These are phyloP conservation scores for Athelia sp. DNA, from an alignment of 1,284 basidiomycete genomes.

Conservation along the genomic window DNA sequence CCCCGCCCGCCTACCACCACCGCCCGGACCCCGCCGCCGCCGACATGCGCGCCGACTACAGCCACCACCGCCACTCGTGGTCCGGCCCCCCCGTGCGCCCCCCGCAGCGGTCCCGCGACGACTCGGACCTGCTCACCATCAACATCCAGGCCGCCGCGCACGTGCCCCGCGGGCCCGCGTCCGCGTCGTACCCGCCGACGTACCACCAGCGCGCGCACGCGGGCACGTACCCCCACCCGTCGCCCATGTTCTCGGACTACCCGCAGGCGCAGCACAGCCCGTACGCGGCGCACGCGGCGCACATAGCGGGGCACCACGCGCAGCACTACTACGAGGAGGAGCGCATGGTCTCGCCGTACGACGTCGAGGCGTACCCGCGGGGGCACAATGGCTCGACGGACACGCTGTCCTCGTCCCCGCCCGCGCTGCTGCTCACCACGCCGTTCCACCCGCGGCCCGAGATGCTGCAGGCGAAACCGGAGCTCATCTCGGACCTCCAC, in stretches of 20 bases:
- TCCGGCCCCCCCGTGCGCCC: neutral
- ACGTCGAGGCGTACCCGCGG: constrained; percentile 7
- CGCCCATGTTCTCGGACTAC: neutral
- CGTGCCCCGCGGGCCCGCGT: neutral
- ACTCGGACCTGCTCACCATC: neutral
- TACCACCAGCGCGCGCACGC: neutral
- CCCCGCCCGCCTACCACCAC: no score
- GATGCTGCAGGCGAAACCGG: constrained; percentile 2
- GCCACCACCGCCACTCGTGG: neutral
- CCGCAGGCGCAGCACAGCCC: neutral
- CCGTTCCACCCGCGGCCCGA: constrained; percentile 28
- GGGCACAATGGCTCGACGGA: constrained; percentile 6
- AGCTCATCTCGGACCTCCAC: no score
- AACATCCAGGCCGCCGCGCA: neutral
- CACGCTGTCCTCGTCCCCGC: constrained; percentile 18
- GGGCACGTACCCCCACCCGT: neutral
- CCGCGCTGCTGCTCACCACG: constrained; percentile 28
- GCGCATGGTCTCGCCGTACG: neutral
- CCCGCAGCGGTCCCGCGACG: neutral
- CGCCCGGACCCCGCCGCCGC: no score
- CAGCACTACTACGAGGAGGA: constrained; percentile 16
- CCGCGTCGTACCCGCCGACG: neutral
- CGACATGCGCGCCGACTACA: neutral
- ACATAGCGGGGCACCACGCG: constrained; percentile 18
- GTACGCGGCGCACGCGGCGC: constrained; percentile 12